Evolutionary conservation across 352 stramenopile species (phyloP).

Genomic region (Halophytophthora batemanensis): DNA sequence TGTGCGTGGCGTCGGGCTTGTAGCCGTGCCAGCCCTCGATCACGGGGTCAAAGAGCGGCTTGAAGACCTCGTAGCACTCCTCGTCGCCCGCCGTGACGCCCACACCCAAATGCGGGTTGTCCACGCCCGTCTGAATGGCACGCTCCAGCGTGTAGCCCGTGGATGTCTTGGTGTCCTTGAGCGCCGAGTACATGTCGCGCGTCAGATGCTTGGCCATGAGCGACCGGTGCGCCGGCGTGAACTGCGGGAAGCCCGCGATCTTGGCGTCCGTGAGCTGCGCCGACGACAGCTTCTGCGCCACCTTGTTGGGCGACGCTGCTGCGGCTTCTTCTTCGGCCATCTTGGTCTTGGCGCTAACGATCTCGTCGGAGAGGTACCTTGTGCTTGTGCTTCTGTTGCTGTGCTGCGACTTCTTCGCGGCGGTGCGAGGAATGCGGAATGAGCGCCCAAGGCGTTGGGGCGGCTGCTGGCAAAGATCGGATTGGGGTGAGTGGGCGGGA

Average conservation of each 20-base stretch:
- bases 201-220: conserved; percentile 71
- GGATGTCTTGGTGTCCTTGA: conserved; percentile 61
- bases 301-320: conserved; percentile 61
- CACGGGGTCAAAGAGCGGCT: conserved; percentile 70
- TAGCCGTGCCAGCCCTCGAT: conserved; percentile 71
- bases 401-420: too few relatives aligned
- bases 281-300: conserved; percentile 77
- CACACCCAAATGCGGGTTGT: conserved; percentile 73
- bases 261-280: conserved; percentile 68
- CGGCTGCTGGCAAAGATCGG: too few relatives aligned
- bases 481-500: too few relatives aligned
- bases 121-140: conserved; percentile 71
- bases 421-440: too few relatives aligned
- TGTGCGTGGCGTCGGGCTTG: conserved; percentile 58
- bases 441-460: too few relatives aligned
- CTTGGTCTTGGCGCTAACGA: too few relatives aligned
- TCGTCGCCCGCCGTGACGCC: conserved; percentile 61
- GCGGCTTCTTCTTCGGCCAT: conserved; percentile 36
- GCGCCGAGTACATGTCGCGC: conserved; percentile 64
- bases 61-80: conserved; percentile 72
- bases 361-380: too few relatives aligned
- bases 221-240: conserved; percentile 73
- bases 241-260: conserved; percentile 63
- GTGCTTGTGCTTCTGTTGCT: too few relatives aligned
- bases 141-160: conserved; percentile 74